Percentiles rank a stretch among this genome's conserved stretches.
Evolutionary conservation across 2,329 filamentous ascomycete species (phyloP).

Genomic region (Emergomyces orientalis): DNA sequence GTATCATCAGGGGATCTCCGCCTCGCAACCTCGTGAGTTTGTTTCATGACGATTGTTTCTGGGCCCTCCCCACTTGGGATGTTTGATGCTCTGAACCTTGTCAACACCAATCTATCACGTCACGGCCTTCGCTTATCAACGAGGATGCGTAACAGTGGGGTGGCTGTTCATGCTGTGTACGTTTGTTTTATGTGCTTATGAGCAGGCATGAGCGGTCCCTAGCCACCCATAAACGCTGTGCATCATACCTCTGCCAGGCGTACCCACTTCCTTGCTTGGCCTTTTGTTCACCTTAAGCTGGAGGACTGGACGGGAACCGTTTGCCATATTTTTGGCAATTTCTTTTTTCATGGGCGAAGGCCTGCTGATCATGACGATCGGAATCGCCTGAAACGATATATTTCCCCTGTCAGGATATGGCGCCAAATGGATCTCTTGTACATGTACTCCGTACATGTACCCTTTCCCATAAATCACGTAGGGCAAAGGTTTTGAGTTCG

Average conservation of each 20-base stretch:
- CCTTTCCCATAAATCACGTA: background rate
- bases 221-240: background rate
- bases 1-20: background rate
- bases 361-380: constrained; percentile 1
- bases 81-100: background rate
- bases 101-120: background rate
- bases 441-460: background rate
- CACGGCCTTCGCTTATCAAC: background rate
- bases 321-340: background rate
- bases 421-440: background rate
- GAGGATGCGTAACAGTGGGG: background rate
- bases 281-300: background rate
- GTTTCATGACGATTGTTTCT: background rate
- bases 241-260: background rate
- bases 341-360: background rate
- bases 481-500: background rate
- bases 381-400: background rate
- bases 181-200: background rate
- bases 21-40: background rate
- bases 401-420: background rate
- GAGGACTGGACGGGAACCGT: background rate
- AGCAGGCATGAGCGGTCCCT: background rate
- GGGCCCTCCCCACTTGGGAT: background rate
- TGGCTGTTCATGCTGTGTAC: background rate
- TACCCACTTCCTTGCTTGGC: background rate